Evolutionary conservation across 345 rosid species (phyloP), one percentile per base, ranked within the genome.

Genomic region (Ceriops tagal): DNA sequence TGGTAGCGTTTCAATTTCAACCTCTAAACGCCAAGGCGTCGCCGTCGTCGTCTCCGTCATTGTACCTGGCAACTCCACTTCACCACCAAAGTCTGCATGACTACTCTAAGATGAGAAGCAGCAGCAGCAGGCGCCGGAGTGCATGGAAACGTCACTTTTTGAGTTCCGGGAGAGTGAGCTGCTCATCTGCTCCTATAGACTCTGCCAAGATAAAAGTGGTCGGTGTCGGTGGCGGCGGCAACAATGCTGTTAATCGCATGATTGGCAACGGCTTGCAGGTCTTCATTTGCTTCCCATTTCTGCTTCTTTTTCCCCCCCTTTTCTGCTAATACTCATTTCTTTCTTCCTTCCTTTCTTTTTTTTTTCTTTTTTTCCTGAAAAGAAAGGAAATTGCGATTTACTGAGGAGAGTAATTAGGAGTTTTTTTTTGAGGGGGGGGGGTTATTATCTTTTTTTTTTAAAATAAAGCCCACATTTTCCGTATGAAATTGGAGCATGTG

Each of bases 171-270:
- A 65, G 70, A 21, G 71, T 87, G 37, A 75, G 84, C 62, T 91
- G 97, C 74, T 89, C 93, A 7, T 95, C 82, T 72, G 71, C 82
- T 22, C 83, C 90, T 2, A 73, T 82, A 86, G 99, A 95, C 49
- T 80, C 95, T 49, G 99, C 99, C 37, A 93, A 81, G 83, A 93
- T 93, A 58, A 93, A 91, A 81, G 98, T 93, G 3, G 83, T 93
- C 31, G 98, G 98, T 43, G 95, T 91, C 35, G 99, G 97, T 46
- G 99, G 99, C 9, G 97, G 99, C 28, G 99, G 99, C 77, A 95
- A 91, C 89, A 95, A 95, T 87, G 97, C 99, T 70, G 90, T 95
- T 66, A 91, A 95, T 80, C 96, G 97, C 51, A 95, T 95, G 99
- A 89, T 91, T 84, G 91, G 93, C 27, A 91, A 93, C 69, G 96